Percentiles rank a stretch among this genome's conserved stretches.
Conservation (phyloP, 805 yeast genomes). For the Lipomyces yamanashiensis region DNA sequence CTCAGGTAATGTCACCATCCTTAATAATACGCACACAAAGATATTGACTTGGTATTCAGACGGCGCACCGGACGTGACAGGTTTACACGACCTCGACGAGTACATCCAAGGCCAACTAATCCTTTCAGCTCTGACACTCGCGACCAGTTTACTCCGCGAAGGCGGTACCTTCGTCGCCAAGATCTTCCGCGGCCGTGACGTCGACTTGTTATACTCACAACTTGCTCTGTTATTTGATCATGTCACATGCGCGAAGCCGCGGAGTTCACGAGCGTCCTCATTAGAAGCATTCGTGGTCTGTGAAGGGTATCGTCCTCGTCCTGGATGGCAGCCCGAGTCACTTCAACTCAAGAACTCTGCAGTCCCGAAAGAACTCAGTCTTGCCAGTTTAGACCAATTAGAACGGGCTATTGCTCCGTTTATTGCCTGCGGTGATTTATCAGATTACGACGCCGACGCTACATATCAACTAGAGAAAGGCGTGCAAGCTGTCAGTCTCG, state of each 20-base stretch:
- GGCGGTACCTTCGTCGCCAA: slow-evolving; percentile 97
- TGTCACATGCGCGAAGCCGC: slow-evolving; percentile 94
- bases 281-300: slow-evolving; percentile 94
- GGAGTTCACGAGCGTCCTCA: slow-evolving; percentile 93
- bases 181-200: slow-evolving; percentile 94
- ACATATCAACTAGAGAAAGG: slow-evolving; percentile 66
- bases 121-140: slow-evolving; percentile 85
- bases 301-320: slow-evolving; percentile 79
- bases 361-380: slow-evolving; percentile 3
- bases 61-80: slow-evolving; percentile 99
- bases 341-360: slow-evolving; percentile 13
- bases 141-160: slow-evolving; percentile 83
- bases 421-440: slow-evolving; percentile 91
- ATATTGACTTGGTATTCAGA: slow-evolving; percentile 49
- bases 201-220: slow-evolving; percentile 91
- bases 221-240: slow-evolving; percentile 80
- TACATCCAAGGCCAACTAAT: slow-evolving; percentile 95
- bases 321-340: slow-evolving; percentile 74
- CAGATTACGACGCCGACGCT: slow-evolving; percentile 92
- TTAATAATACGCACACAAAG: background rate
- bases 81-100: slow-evolving; percentile 94
- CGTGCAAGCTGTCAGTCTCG: slow-evolving; percentile 57
- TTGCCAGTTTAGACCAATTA: slow-evolving; percentile 47
- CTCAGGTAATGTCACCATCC: slow-evolving; percentile 47
- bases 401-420: slow-evolving; percentile 86